Base-by-base conservation (phyloP, 2,329 filamentous ascomycete species). In the Colletotrichum sp. region DNA sequence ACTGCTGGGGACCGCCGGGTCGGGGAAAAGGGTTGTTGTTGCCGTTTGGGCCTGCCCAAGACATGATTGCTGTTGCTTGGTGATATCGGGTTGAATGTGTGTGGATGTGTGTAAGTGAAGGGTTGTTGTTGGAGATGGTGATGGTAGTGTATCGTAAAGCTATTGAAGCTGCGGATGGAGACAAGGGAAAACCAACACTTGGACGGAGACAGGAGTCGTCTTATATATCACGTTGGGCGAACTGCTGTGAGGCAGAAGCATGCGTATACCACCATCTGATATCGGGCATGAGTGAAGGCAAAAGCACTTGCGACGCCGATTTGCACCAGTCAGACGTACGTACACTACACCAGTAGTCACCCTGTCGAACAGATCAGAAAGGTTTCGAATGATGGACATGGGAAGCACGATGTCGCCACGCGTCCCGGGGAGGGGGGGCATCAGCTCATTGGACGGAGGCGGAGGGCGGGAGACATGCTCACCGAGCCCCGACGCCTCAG, bases 371-470 rank as follows among this genome's bases (percentile, higher is more conserved):
- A 34, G 57, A 39, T 44, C 67, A 63, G 76, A 78, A 78, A 39
- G 64, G 67, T 66, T 67, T 78, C 75, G 76, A 78, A 77, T 64
- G 64, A 64, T 24, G 70, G 67, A 52, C 65, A 67, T 69, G 34
- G 66, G 52, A 78, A 71, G 76, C 64, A 74, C 62, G 59, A 67
- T 65, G 36, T 77, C 75, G 76, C 76, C 76, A 78, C 76, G 76
- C 76, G 76, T 73, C 71, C 70, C 36, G 52, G 63, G 68, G 63
- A 67, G 62, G 67, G 74, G 67, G 67, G 74, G 57, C 28, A 36
- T 64, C 71, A 49, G 49, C 66, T 32, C 65, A 77, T 77, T 77
- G 73, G 76, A 57, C 68, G 32, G 55, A 57, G 57, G n/a, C 68
- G 57, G 57, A 69, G 66, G 60, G 39, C 66, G 66, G 71, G 26